These are phyloP conservation scores for Xylaria sp. DNA, from an alignment of 495 filamentous ascomycete genomes.

Conservation along the genomic window DNA sequence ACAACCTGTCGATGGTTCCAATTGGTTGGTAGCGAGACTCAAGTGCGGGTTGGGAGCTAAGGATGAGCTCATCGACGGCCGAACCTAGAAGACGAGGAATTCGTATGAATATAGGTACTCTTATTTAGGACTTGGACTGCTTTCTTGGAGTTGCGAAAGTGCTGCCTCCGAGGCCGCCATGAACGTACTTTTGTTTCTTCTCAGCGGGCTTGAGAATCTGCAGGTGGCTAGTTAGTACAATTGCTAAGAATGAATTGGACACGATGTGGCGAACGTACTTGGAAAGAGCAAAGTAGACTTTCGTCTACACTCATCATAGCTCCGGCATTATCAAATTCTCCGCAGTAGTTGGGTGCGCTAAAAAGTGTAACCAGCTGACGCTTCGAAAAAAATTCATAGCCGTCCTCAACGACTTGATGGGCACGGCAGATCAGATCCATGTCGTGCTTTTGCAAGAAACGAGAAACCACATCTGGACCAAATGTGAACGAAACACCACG, in stretches of 20 bases:
- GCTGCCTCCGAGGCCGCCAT: slow-evolving; percentile 85
- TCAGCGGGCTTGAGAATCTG: slow-evolving; percentile 99
- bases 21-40: slow-evolving; percentile 37
- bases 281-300: slow-evolving; percentile 97
- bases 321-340: slow-evolving; percentile 98
- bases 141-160: slow-evolving; percentile 91
- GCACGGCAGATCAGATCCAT: slow-evolving; percentile 99
- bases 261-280: slow-evolving; percentile 67
- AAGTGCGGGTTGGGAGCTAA: slow-evolving; percentile 31
- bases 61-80: slow-evolving; percentile 78
- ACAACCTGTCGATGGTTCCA: slow-evolving; percentile 35
- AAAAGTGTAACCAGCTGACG: slow-evolving; percentile 96
- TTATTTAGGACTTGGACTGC: slow-evolving; percentile 83
- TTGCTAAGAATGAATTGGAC: not conserved
- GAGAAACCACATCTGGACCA: slow-evolving; percentile 97
- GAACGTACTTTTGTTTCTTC: slow-evolving; percentile 99
- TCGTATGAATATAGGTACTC: slow-evolving; percentile 77
- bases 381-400: slow-evolving; percentile 99
- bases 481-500: slow-evolving; percentile 99
- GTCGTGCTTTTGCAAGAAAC: slow-evolving; percentile 99
- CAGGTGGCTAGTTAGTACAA: slow-evolving; percentile 26
- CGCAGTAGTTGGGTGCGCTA: slow-evolving; percentile 98
- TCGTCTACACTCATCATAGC: slow-evolving; percentile 99
- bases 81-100: slow-evolving; percentile 92
- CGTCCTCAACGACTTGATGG: slow-evolving; percentile 98